Percentiles rank a stretch among this genome's conserved stretches.
Conservation (phyloP, 306 rosid species). For the Trifolium subterraneum region DNA sequence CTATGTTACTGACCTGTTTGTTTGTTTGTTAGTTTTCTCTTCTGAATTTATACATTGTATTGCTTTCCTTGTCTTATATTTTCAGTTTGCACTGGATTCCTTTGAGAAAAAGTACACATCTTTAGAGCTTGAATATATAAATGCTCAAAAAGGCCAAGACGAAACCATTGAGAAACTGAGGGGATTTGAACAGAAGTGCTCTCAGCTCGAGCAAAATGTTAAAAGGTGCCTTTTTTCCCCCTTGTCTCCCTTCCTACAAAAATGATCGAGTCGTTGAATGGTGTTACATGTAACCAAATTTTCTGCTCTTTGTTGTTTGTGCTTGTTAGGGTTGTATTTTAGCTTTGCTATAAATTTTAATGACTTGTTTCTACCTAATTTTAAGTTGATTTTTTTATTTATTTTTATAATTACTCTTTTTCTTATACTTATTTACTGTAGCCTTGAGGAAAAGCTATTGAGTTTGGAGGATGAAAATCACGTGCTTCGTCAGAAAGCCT, state of each 20-base stretch:
- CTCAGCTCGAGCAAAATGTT: conserved; percentile 69
- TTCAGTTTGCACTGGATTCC: conserved; percentile 72
- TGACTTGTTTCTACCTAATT: conserved; percentile 7
- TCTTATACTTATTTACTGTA: conserved; percentile 41
- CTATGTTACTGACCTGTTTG: conserved; percentile 17
- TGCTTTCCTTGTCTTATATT: conserved; percentile 36
- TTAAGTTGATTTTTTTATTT: background rate
- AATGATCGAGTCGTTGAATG: conserved; percentile 21
- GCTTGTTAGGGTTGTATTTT: conserved; percentile 33
- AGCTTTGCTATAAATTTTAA: conserved; percentile 30
- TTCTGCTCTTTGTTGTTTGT: conserved; percentile 19
- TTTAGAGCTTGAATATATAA: conserved; percentile 63
- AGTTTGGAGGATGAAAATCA: conserved; percentile 84
- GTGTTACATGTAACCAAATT: conserved; percentile 13
- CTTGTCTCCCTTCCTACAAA: background rate
- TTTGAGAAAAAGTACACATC: conserved; percentile 67
- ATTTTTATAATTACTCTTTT: background rate
- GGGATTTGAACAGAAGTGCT: conserved; percentile 72
- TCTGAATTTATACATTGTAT: conserved; percentile 24
- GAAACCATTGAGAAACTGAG: conserved; percentile 65
- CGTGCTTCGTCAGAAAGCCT: conserved; percentile 78
- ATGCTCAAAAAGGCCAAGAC: conserved; percentile 56
- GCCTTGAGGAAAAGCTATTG: conserved; percentile 79
- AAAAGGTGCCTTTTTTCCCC: conserved; percentile 58
- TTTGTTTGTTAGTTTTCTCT: conserved; percentile 35